A percentile compares a stretch with the other conserved stretches of the same genome.
phyloP scores from a whole-genome alignment of 1,284 basidiomycete genomes.

The Cerrena zonata region DNA sequence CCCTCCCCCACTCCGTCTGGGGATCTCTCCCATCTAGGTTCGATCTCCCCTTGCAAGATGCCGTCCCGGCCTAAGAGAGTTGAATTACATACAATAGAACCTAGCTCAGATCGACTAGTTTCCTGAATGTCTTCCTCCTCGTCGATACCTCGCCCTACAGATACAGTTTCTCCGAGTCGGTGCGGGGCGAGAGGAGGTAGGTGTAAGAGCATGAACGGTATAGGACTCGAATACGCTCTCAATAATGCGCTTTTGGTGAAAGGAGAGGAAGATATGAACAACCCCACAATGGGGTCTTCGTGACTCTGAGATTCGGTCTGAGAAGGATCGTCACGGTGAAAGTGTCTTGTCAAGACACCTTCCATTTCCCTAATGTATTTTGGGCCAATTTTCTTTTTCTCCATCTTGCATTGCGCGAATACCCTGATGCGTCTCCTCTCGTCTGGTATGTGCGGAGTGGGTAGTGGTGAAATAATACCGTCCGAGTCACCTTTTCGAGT shows the following conservation, averaged over 20 bases:
- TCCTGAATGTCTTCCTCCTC: too few species aligned
- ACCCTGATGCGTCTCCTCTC: slow-evolving; percentile 56
- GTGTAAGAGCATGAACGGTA: slow-evolving; percentile 75
- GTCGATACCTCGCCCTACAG: too few species aligned
- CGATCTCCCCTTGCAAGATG: slow-evolving; percentile 50
- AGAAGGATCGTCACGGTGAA: neutral
- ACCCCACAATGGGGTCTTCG: slow-evolving; percentile 49
- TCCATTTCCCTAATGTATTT: slow-evolving; percentile 83
- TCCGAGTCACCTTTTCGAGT: neutral
- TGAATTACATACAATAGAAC: slow-evolving; percentile 59
- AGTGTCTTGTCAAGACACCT: slow-evolving; percentile 62
- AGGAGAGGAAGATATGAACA: slow-evolving; percentile 71
- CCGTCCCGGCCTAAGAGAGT: slow-evolving; percentile 49
- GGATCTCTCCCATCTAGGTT: slow-evolving; percentile 64
- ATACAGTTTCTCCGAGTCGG: too few species aligned
- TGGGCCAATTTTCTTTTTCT: slow-evolving; percentile 73
- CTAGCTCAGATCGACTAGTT: too few species aligned
- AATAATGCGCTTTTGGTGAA: slow-evolving; percentile 67
- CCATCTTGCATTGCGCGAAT: slow-evolving; percentile 88
- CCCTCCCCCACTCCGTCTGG: slow-evolving; percentile 24
- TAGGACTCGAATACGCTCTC: slow-evolving; percentile 61
- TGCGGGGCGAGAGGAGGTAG: slow-evolving; percentile 38
- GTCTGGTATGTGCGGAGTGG: neutral
- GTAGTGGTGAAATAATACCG: neutral
- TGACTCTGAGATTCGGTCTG: neutral